These are phyloP conservation scores for Hypoxylon sp. DNA, from an alignment of 2,329 filamentous ascomycete species.

Conservation along the genomic window DNA sequence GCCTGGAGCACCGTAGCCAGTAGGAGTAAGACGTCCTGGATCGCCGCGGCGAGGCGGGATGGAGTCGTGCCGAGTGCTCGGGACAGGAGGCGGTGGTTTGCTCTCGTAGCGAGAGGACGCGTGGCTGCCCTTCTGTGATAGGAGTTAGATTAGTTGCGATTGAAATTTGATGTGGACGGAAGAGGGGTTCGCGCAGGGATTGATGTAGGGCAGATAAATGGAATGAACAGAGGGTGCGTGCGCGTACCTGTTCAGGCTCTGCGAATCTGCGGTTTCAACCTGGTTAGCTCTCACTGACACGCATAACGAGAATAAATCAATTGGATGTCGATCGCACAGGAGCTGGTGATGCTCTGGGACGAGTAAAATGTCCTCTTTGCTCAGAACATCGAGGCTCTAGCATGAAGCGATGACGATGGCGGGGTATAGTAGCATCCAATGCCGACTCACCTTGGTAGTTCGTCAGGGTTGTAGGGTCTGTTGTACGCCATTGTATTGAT, in stretches of 20 bases:
- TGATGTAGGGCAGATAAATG: conserved; percentile 20
- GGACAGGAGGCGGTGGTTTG: conserved; percentile 63
- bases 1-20: conserved; percentile 25
- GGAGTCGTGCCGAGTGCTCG: conserved; percentile 54
- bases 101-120: conserved; percentile 62
- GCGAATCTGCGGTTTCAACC: conserved; percentile 61
- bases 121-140: conserved; percentile 47
- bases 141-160: conserved; percentile 54
- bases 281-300: conserved; percentile 26
- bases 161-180: conserved; percentile 32
- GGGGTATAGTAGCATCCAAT: conserved; percentile 43
- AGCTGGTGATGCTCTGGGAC: conserved; percentile 10
- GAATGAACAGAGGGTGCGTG: conserved; percentile 30
- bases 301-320: conserved; percentile 26
- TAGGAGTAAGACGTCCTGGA: conserved; percentile 45
- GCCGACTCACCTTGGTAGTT: conserved; percentile 84
- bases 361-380: conserved; percentile 4
- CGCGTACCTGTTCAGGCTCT: conserved; percentile 64
- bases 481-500: conserved; percentile 86
- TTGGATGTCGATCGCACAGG: conserved; percentile 30
- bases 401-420: conserved; percentile 44
- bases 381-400: conserved; percentile 9
- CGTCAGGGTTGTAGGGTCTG: conserved; percentile 91
- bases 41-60: conserved; percentile 47
- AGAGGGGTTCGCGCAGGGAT: conserved; percentile 35